These are phyloP conservation scores for Cercospora canescens DNA, from an alignment of 2,329 filamentous ascomycete genomes.

Conservation along the genomic window DNA sequence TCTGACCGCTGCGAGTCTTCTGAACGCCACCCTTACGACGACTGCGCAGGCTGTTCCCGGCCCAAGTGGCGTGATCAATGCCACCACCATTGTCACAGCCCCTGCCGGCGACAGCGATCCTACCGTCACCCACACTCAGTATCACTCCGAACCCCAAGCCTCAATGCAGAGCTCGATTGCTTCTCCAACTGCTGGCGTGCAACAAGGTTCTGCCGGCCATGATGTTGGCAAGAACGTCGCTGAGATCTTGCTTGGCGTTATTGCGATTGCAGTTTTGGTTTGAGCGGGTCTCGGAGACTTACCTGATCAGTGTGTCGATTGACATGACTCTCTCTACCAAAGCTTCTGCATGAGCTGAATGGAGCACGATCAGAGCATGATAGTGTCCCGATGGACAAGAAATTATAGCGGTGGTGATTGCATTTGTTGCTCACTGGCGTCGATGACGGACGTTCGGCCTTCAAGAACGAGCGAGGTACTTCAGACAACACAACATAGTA, in stretches of 20 bases:
- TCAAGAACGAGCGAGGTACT: not conserved
- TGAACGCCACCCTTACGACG: not conserved
- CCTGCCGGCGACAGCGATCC: not conserved
- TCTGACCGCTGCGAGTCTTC: not conserved
- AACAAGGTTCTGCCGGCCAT: not conserved
- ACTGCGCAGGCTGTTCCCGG: not conserved
- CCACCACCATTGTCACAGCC: not conserved
- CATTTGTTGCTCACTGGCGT: not conserved
- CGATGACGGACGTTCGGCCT: not conserved
- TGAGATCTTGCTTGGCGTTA: not conserved
- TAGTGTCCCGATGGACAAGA: not conserved
- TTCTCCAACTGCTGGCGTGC: not conserved
- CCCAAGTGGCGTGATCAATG: not conserved
- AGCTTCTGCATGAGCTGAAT: no score
- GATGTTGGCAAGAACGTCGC: not conserved
- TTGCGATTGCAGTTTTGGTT: not conserved
- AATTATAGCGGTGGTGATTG: not conserved
- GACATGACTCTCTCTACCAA: not conserved
- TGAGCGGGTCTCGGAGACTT: not conserved
- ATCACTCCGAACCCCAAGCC: not conserved
- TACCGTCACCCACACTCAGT: not conserved
- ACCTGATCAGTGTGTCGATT: not conserved
- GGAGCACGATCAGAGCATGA: not conserved
- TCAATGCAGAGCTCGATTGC: not conserved
- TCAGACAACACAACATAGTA: not conserved